Percentiles rank a stretch among this genome's conserved stretches.
These are phyloP conservation scores for Athelia psychrophila DNA, from an alignment of 1,284 basidiomycete species.

Conservation along the genomic window DNA sequence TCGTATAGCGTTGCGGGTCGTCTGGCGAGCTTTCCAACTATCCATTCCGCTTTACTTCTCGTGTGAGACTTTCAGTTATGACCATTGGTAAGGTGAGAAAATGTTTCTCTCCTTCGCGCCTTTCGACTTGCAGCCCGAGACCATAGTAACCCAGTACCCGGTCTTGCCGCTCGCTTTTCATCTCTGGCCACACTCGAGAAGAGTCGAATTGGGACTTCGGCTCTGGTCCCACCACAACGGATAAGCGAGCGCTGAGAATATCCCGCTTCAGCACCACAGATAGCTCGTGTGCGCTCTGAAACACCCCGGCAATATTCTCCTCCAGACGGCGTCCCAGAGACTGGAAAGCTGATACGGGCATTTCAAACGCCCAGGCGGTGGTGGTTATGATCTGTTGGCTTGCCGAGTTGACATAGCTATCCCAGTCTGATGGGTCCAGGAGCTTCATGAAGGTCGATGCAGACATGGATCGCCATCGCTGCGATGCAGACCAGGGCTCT, in stretches of 20 bases:
- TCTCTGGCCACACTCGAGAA: not conserved
- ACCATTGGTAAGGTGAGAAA: too few species aligned
- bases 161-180: conserved; percentile 1
- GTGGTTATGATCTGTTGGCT: not conserved
- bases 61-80: too few species aligned
- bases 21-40: too few species aligned
- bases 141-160: conserved; percentile 2
- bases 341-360: too few species aligned
- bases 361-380: too few species aligned
- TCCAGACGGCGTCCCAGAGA: too few species aligned
- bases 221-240: not conserved
- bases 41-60: too few species aligned
- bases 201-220: not conserved
- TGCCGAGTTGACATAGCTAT: not conserved
- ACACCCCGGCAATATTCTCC: not conserved
- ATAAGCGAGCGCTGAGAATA: not conserved
- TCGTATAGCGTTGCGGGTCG: too few species aligned
- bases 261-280: not conserved
- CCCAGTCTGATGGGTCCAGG: not conserved
- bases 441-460: not conserved
- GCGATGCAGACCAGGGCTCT: not conserved
- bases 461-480: not conserved
- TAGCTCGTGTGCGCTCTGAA: not conserved
- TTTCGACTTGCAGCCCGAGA: conserved; percentile 1
- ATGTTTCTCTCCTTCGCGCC: not conserved